A percentile compares a stretch with the other conserved stretches of the same genome.
Conservation (phyloP, 306 rosid genomes). For the Pyrus pyrifolia region DNA sequence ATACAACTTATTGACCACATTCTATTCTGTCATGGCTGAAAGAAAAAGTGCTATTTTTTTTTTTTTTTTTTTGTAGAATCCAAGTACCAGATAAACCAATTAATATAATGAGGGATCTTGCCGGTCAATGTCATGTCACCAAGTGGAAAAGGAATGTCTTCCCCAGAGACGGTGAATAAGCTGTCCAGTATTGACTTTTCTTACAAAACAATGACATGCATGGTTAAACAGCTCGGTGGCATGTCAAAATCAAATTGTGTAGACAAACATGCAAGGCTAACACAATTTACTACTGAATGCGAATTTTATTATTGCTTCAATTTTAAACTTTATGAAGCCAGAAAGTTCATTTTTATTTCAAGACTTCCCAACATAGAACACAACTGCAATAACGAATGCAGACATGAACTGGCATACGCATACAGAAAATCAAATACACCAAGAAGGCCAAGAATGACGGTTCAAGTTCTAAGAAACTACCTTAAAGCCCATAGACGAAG, state of each 20-base stretch:
- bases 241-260: background rate
- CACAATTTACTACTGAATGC: background rate
- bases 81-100: background rate
- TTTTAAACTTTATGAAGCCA: background rate
- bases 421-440: background rate
- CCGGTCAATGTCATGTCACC: no score
- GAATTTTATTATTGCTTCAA: background rate
- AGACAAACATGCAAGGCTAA: background rate
- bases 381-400: background rate
- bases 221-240: background rate
- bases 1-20: background rate
- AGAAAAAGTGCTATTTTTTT: background rate
- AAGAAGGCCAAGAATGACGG: background rate
- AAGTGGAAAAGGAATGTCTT: background rate
- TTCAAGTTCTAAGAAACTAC: constrained; percentile 31
- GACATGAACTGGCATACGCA: background rate
- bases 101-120: background rate
- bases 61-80: background rate
- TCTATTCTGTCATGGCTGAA: background rate
- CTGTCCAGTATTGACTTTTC: background rate
- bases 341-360: background rate
- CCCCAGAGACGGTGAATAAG: background rate
- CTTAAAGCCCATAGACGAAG: constrained; percentile 98
- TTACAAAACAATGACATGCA: background rate
- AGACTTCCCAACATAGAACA: background rate